phyloP scores from a whole-genome alignment of 306 rosid species.

The Mimosa bimucronata region DNA sequence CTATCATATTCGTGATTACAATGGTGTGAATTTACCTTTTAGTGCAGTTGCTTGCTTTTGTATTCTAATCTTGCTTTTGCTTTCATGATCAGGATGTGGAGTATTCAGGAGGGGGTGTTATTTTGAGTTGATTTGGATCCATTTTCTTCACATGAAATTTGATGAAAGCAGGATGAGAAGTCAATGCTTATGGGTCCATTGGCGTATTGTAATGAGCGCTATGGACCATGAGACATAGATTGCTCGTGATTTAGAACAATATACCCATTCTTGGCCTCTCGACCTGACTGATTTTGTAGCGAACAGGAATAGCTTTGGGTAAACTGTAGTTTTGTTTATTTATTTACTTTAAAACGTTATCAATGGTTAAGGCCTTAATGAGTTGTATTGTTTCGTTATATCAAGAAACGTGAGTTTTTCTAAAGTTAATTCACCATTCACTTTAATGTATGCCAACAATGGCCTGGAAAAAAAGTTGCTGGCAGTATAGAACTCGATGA shows the following conservation, averaged over 20 bases:
- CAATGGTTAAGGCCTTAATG: neutral
- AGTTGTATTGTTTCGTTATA: neutral
- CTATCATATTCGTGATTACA: constrained; percentile 8
- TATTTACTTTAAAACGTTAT: neutral
- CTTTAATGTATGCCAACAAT: neutral
- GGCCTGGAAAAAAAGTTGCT: neutral
- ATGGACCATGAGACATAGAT: neutral
- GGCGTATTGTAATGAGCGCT: neutral
- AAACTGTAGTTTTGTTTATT: neutral
- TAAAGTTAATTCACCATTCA: neutral
- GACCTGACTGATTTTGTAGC: neutral
- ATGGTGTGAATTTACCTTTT: neutral
- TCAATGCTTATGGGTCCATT: neutral
- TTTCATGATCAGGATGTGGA: constrained; percentile 31
- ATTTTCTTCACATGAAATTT: neutral
- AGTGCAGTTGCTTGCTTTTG: constrained; percentile 1
- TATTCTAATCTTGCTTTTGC: neutral
- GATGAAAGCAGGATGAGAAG: constrained; percentile 1
- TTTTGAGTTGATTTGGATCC: constrained; percentile 13
- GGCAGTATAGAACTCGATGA: neutral
- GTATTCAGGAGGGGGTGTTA: constrained; percentile 24
- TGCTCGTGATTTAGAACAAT: neutral
- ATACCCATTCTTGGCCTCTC: neutral
- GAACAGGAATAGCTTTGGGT: neutral
- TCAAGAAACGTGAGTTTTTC: neutral